Base-by-base conservation (phyloP, 768 basidiomycete species). In the Tulasnella sp. region DNA sequence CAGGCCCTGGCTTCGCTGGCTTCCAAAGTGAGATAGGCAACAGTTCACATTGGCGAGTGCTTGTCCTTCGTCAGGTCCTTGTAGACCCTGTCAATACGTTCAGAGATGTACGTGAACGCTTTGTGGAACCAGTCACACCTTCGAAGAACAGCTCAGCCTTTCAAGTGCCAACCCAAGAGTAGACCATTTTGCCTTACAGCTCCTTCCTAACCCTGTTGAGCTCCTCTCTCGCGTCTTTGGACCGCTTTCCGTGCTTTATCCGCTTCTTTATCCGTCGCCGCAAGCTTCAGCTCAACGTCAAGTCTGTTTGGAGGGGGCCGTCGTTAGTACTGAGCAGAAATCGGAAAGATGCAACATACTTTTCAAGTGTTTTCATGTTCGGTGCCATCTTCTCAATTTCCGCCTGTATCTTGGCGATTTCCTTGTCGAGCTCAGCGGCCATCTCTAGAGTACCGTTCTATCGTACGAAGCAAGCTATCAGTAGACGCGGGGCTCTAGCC, bases 21-120 rank as follows among this genome's bases (percentile, higher is more conserved):
- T 83, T 99, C 98, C 82, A 99, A 87, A 86, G 92, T 95, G 27
- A 99, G 90, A 85, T 99, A 99, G 1, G 97, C 98, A 42, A 98
- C 95, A 82, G 98, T 98, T 71, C 97, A 97, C 91, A 95, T 93
- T 0, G 96, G 96, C 0, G 95, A 90, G 2, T 94, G 93, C 84
- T 95, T 96, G 19, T 95, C 96, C 85, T 97, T 99, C 0, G 98
- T 99, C 21, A 99, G 89, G 82, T 98, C 96, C 85, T 99, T 99
- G 87, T 99, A 99, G 0, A 99, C 97, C 81, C 92, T 89, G 83
- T 98, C 97, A 81, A 99, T 99, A 56, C 91, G 89, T 80, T 97
- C 95, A 16, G 97, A 94, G 78, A 99, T 99, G 83, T 99, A 97
- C 81, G 92, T 93, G 87, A 96, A 99, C 0, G 98, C 98, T 82